Percentiles rank a stretch among this genome's conserved stretches.
Evolutionary conservation across 1,284 basidiomycete genomes (phyloP).

Genomic region (Fomitopsis betulina): DNA sequence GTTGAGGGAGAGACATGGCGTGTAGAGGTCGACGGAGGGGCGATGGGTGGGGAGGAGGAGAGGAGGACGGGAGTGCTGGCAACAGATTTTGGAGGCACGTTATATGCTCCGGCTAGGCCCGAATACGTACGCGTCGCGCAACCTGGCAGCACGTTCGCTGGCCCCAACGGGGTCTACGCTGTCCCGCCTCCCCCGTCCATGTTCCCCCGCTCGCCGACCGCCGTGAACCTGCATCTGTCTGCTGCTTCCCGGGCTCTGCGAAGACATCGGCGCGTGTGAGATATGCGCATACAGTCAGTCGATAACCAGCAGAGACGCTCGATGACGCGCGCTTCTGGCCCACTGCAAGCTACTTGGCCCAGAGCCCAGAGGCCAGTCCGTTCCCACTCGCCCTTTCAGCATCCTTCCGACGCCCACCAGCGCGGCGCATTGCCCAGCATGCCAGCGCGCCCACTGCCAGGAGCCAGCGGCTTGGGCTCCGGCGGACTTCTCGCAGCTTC

Average conservation of each 20-base stretch:
- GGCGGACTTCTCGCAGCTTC: constrained; percentile 9
- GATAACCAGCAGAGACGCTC: background rate
- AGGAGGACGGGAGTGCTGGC: constrained; percentile 2
- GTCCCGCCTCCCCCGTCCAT: background rate
- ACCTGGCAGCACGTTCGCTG: constrained; percentile 18
- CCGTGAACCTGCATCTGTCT: constrained; percentile 7
- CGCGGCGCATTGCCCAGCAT: background rate
- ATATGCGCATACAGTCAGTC: background rate
- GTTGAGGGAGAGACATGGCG: constrained; percentile 79
- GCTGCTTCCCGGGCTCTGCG: constrained; percentile 1
- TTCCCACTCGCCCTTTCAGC: background rate
- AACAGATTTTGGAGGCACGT: constrained; percentile 13
- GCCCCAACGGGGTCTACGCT: constrained; percentile 4
- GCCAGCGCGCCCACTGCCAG: background rate
- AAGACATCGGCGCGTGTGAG: background rate
- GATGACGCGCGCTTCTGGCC: background rate
- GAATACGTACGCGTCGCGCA: constrained; percentile 12
- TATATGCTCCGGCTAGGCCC: constrained; percentile 29
- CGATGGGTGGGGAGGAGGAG: constrained; percentile 20
- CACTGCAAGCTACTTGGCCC: background rate
- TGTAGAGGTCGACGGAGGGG: constrained; percentile 13
- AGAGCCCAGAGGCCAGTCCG: background rate
- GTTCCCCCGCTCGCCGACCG: constrained; percentile 7
- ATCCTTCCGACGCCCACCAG: background rate
- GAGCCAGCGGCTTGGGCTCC: background rate